A percentile compares a stretch with the other conserved stretches of the same genome.
phyloP scores from a whole-genome alignment of 148 eudicot genomes.

The Rhododendron ovatum region DNA sequence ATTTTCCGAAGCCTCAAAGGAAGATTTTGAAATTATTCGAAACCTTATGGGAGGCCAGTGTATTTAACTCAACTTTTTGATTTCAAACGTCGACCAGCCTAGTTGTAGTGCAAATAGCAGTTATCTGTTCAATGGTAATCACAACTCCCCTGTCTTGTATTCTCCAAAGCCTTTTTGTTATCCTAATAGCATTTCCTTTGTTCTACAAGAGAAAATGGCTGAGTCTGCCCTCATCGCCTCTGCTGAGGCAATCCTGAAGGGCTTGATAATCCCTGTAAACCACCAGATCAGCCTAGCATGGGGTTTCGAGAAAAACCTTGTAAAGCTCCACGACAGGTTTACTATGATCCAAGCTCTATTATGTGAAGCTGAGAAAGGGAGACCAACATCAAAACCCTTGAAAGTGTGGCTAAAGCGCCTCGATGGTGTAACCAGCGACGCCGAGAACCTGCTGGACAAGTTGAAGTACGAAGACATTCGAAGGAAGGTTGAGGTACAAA shows the following conservation, averaged over 20 bases:
- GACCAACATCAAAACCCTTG: neutral
- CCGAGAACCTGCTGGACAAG: slow-evolving; percentile 5
- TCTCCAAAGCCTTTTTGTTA: no score
- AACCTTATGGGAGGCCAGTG: no score
- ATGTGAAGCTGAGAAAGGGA: neutral
- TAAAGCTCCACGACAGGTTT: neutral
- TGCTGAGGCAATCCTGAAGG: neutral
- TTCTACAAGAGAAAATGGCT: neutral
- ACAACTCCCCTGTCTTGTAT: no score
- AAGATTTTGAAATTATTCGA: no score
- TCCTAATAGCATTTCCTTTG: no score
- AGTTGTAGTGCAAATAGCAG: no score
- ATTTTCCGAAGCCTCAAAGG: no score
- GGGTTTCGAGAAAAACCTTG: neutral
- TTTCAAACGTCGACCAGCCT: no score
- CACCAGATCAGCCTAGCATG: neutral
- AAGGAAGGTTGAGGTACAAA: neutral
- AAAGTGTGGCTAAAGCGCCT: neutral
- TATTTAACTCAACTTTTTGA: no score
- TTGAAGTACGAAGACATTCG: neutral
- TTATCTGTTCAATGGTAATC: no score
- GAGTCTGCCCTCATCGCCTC: neutral
- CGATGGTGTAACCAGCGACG: neutral
- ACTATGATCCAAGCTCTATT: neutral
- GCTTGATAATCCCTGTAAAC: no score